Base-by-base conservation (phyloP, 2,329 filamentous ascomycete genomes). In the Colletotrichum tropicicola region DNA sequence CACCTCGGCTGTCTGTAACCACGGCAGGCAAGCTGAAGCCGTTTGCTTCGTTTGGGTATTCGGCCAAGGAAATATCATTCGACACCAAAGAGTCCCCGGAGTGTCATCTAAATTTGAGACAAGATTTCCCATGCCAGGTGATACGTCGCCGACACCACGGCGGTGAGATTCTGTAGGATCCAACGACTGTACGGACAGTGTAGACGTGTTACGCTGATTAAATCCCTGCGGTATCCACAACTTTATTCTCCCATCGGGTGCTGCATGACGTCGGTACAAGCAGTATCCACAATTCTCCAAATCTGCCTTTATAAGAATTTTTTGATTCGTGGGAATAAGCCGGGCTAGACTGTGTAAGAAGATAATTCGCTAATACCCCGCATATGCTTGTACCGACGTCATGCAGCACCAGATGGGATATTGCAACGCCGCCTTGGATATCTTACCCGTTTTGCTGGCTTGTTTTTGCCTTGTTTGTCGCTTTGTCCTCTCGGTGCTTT, bases 31-130 rank as follows among this genome's bases (percentile, higher is more conserved):
- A 17, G 15, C 17, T 19, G 13, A 41, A 9, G 37, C 37, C 5
- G 17, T 13, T n/a, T n/a, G 9, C 6, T 5, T 15, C 17, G 27
- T 27, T 43, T 17, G 17, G 39, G n/a, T 35, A 12, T 19, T 23
- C 19, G 15, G 39, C 52, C 19, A 44, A 55, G 27, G 41, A 37
- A 45, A 7, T 8, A n/a, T 32, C 27, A 30, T 43, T 45, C 52
- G 39, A 55, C 10, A 45, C 17, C 13, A 44, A 10, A 25, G 27
- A 17, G 45, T 10, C 39, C 17, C 13, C 13, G 25, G 32, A 32
- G 39, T 55, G 13, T 55, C 39, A 55, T 44, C 39, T 55, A 55
- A 44, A 45, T 55, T 55, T 30, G 25, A 25, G 19, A n/a, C 12
- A 25, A 32, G 39, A 21, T 10, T 21, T 32, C n/a, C 28, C 27